Conservation (phyloP, 768 basidiomycete species). For the Dioszegia hungarica region DNA sequence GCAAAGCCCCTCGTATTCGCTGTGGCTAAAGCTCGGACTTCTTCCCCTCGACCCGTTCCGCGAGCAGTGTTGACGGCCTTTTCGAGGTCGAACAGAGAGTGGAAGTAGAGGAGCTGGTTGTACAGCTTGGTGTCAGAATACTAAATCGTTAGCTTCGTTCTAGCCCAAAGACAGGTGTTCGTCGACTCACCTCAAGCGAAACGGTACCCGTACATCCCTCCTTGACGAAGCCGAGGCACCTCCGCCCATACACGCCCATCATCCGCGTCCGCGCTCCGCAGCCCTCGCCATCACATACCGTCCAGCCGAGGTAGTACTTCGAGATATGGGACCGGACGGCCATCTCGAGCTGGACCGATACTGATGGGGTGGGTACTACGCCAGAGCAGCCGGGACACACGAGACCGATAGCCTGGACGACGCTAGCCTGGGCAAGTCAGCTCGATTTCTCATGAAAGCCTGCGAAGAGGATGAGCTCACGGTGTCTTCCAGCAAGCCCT, state of each 20-base stretch:
- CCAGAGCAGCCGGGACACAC: constrained; percentile 65
- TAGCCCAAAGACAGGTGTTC: not conserved
- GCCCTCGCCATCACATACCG: constrained; percentile 69
- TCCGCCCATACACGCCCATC: constrained; percentile 85
- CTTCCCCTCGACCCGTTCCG: constrained; percentile 57
- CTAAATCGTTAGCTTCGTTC: constrained; percentile 51
- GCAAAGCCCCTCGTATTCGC: constrained; percentile 58
- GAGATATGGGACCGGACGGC: constrained; percentile 74
- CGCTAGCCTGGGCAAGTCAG: constrained; percentile 56
- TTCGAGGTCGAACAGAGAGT: constrained; percentile 68
- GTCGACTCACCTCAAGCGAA: constrained; percentile 63
- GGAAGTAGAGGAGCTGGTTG: constrained; percentile 81
- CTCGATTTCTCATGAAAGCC: not conserved
- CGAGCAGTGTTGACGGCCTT: constrained; percentile 58
- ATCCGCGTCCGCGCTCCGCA: constrained; percentile 81
- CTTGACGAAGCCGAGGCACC: constrained; percentile 60
- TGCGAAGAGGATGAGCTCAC: constrained; percentile 29
- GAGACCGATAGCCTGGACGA: constrained; percentile 63
- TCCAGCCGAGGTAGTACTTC: constrained; percentile 85
- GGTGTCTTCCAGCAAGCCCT: constrained; percentile 46
- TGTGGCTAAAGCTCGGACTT: constrained; percentile 54
- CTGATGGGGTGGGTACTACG: constrained; percentile 57
- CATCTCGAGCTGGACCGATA: constrained; percentile 77
- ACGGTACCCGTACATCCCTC: constrained; percentile 66
- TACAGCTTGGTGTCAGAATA: constrained; percentile 81